These are phyloP conservation scores for Nicotiana benthamiana DNA, from an alignment of 257 asterid species.

Conservation along the genomic window DNA sequence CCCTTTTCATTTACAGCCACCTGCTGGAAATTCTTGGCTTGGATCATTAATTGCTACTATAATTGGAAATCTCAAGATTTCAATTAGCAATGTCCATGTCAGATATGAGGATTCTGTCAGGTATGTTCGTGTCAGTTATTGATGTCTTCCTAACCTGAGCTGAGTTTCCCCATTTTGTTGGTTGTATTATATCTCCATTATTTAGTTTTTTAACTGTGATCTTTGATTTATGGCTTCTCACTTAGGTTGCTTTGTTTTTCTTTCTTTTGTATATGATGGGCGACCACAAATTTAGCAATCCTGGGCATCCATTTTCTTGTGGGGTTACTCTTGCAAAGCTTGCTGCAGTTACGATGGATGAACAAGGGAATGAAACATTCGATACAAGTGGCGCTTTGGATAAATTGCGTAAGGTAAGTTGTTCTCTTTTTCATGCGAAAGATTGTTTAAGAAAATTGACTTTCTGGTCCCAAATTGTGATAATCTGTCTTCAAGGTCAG, in stretches of 20 bases:
- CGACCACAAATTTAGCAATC: constrained; percentile 51
- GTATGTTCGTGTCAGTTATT: constrained; percentile 32
- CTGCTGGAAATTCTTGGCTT: constrained; percentile 95
- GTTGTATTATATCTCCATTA: not conserved
- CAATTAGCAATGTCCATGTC: constrained; percentile 92
- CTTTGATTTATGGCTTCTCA: not conserved
- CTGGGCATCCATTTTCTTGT: constrained; percentile 87
- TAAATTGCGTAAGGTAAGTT: constrained; percentile 84
- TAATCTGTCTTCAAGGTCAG: not conserved
- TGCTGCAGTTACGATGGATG: constrained; percentile 98
- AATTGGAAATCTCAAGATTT: constrained; percentile 92
- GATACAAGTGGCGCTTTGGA: constrained; percentile 99
- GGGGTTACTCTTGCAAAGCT: constrained; percentile 95
- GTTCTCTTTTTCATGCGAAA: not conserved
- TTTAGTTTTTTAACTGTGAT: not conserved
- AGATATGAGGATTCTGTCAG: constrained; percentile 91
- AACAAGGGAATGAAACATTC: constrained; percentile 95
- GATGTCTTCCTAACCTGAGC: not conserved
- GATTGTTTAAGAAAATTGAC: not conserved
- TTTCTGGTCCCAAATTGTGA: not conserved
- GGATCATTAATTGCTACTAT: constrained; percentile 89
- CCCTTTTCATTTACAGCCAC: constrained; percentile 46
- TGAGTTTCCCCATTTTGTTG: not conserved
- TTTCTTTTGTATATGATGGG: constrained; percentile 12
- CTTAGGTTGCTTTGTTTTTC: constrained; percentile 2